Base-by-base conservation (phyloP, 176 grass and related monocot species). In the Phoenix roebelenii region DNA sequence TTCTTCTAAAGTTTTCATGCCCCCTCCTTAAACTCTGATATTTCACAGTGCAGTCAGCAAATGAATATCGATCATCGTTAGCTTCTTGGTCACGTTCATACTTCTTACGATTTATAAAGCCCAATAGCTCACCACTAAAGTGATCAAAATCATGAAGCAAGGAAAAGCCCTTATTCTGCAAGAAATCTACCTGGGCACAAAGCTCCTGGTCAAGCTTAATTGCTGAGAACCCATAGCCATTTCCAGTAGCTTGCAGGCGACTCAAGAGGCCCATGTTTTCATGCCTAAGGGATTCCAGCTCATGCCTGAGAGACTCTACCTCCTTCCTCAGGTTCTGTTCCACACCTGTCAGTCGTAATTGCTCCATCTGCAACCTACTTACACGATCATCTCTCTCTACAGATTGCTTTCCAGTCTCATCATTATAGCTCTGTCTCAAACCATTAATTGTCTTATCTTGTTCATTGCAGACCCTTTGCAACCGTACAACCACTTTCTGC, bases 291-390 rank as follows among this genome's bases (percentile, higher is more conserved):
- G 83, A 76, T 61, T 88, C 75, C 28, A 85, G 66, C 72, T 96
- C 92, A 72, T 65, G 49, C 67, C 57, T 63, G 58, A 57, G 66
- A 32, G 86, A 87, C 59, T 77, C 77, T 63, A 80, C 67, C 83
- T 96, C 87, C 60, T 66, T 67, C 72, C 92, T 84, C 69, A 96
- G 69, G 66, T 77, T 85, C 68, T 82, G 83, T 67, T 96, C 92
- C 16, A 96, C 83, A 18, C 87, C 83, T 48, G 77, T 88, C 63
- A 96, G 15, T 54, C 92, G 84, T 57, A 74, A 32, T 52, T 85
- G 84, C 74, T 96, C 91, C 58, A 74, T 82, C 55, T 80, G 75
- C 18, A 90, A 52, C 72, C 69, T 87, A 44, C 18, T 79, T 10
- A 49, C 77, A 29, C 49, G 70, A 49, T 85, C 75, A 50, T 48